These are phyloP conservation scores for Fusarium pininemorale DNA, from an alignment of 2,329 filamentous ascomycete species.

Conservation along the genomic window DNA sequence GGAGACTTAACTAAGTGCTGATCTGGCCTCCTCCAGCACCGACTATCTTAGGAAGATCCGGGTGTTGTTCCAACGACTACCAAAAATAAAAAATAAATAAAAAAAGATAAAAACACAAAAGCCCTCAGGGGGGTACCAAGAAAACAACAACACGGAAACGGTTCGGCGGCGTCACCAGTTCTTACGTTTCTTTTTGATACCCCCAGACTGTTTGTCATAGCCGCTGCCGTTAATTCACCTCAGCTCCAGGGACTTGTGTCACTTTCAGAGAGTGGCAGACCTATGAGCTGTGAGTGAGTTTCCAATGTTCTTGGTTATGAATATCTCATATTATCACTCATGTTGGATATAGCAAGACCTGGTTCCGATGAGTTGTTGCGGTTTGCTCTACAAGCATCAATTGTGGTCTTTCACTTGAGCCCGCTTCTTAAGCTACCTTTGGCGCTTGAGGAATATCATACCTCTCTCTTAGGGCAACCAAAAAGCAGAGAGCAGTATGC, in stretches of 20 bases:
- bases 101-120: not conserved
- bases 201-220: not conserved
- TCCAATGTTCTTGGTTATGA: not conserved
- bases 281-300: not conserved
- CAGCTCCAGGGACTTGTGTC: not conserved
- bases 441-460: not conserved
- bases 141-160: not conserved
- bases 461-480: not conserved
- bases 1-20: rapidly evolving
- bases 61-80: not conserved
- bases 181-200: not conserved
- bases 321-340: not conserved
- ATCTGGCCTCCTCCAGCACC: not conserved
- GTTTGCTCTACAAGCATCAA: not conserved
- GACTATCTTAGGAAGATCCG: not conserved
- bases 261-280: not conserved
- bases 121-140: not conserved
- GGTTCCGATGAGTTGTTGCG: not conserved
- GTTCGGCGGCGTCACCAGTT: not conserved
- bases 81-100: not conserved
- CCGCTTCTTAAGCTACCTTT: not conserved
- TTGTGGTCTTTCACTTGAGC: not conserved
- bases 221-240: not conserved
- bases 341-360: not conserved
- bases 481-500: not conserved